Evolutionary conservation across 441 rosid species (phyloP).

Genomic region (Populus hybrid): DNA sequence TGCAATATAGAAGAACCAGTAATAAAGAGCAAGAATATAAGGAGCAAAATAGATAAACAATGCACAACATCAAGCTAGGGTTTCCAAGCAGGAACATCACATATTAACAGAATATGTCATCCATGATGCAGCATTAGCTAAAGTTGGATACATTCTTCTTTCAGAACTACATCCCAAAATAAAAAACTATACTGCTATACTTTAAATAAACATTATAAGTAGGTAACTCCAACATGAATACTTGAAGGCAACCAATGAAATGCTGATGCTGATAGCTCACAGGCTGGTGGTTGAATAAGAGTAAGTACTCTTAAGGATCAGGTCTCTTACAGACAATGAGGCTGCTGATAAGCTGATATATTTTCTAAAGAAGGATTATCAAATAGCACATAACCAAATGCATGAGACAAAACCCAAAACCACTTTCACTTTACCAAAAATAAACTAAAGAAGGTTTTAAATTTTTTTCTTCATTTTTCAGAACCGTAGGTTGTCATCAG

Average conservation of each 20-base stretch:
- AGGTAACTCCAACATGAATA: neutral
- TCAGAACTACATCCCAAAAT: neutral
- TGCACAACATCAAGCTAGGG: neutral
- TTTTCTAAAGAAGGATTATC: neutral
- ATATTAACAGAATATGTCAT: neutral
- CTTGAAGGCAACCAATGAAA: neutral
- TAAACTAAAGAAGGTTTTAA: neutral
- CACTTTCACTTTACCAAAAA: neutral
- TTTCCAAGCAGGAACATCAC: neutral
- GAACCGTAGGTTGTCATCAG: neutral
- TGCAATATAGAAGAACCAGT: conserved; percentile 7
- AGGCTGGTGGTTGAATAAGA: neutral
- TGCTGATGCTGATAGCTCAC: neutral
- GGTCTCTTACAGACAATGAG: neutral
- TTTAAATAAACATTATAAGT: too few species aligned
- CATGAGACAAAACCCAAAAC: neutral
- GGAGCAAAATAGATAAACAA: neutral
- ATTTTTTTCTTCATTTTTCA: neutral
- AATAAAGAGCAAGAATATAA: neutral
- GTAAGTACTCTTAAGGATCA: neutral
- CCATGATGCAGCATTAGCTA: neutral
- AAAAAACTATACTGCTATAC: neutral
- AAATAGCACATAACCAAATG: neutral
- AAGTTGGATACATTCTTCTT: neutral
- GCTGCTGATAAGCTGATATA: neutral